Evolutionary conservation across 306 rosid genomes (phyloP).

Genomic region (Luffa acutangula): DNA sequence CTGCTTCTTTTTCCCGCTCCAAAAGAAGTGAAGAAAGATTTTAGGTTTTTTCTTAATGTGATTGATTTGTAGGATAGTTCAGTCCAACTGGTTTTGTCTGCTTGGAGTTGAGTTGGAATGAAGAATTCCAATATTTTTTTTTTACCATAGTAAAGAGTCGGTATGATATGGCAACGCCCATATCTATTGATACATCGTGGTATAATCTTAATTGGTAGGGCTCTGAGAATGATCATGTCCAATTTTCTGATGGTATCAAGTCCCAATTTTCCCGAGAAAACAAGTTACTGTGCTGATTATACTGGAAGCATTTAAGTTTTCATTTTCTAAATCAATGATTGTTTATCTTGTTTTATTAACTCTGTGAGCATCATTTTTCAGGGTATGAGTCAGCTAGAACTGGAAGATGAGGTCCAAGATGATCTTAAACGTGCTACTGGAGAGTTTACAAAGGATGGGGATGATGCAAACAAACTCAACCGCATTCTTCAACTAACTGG

Average conservation of each 20-base stretch:
- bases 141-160: background rate
- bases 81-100: background rate
- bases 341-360: background rate
- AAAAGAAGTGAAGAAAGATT: background rate
- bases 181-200: background rate
- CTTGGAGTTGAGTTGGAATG: background rate
- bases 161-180: background rate
- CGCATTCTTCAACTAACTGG: conserved; percentile 99
- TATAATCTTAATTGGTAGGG: background rate
- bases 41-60: background rate
- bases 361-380: conserved; percentile 19
- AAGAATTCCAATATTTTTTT: background rate
- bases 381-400: conserved; percentile 99
- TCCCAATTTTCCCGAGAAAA: background rate
- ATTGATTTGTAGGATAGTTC: background rate
- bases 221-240: background rate
- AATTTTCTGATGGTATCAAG: background rate
- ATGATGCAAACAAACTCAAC: conserved; percentile 87
- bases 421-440: conserved; percentile 99
- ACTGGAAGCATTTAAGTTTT: background rate
- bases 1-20: background rate
- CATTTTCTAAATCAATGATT: background rate
- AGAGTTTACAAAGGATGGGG: conserved; percentile 78
- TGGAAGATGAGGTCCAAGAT: conserved; percentile 97
- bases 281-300: background rate